Base-by-base conservation (phyloP, 2,329 filamentous ascomycete species). In the Diaporthe vexans region DNA sequence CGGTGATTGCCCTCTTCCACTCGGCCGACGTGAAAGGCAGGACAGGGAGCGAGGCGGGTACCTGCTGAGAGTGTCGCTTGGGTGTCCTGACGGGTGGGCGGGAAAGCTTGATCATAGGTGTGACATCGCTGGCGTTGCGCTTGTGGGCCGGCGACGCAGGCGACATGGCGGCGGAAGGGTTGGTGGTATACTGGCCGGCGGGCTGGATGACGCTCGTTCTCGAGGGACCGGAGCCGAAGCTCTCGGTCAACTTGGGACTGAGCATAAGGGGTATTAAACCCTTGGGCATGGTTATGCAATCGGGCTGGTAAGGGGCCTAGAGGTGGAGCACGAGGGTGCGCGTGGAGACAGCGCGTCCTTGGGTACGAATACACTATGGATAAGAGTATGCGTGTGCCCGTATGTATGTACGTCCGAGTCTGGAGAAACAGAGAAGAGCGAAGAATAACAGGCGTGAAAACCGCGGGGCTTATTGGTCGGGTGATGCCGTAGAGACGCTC, bases 1-100 rank as follows among this genome's bases (percentile, higher is more conserved):
- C 88, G 29, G 82, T 79, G 71, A 91, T 84, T 8, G 86, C 81
- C 69, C 81, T 84, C 76, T 83, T 86, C 90, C 90, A 91, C 61
- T 91, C 88, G 4, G 81, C 78, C 1, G 83, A 75, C 0, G 85
- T 88, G 73, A 83, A 84, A 3, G 87, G 87, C 15, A 88, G 79
- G 11, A 80, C 79, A 15, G 77, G 63, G 29, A 77, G 57, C 76
- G 77, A 72, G 77, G 81, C 26, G 71, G 76, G 52, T 73, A 77
- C 70, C 69, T 80, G 63, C 72, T 76, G 69, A 5, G 77, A 76
- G 24, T 75, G 76, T 11, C 75, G 73, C 59, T 76, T 48, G 76
- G 77, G 35, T 46, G 69, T 72, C 71, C 69, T 78, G 26, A 77
- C 74, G 17, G 78, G 74, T 29, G 80, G 79, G 33, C 80, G 73